These are phyloP conservation scores for Mortierella sp. DNA, from an alignment of 371 early-diverging fungal species.

Conservation along the genomic window DNA sequence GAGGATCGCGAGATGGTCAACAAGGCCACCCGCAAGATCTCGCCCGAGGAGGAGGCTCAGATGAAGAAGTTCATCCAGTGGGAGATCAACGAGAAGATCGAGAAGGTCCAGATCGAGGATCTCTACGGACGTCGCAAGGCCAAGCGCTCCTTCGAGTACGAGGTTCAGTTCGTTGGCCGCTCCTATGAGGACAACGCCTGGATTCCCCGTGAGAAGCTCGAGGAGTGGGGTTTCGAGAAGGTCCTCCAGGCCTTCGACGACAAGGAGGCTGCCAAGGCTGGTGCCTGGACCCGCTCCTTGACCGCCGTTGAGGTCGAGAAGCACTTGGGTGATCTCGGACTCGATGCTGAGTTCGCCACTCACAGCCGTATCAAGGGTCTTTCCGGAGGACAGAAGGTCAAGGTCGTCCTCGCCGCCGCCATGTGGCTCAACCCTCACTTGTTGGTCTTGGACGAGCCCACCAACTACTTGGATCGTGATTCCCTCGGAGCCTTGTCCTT, in stretches of 20 bases:
- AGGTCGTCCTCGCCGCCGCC: conserved; percentile 88
- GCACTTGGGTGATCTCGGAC: conserved; percentile 76
- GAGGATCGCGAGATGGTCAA: conserved; percentile 76
- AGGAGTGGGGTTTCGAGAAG: conserved; percentile 76
- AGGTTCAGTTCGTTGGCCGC: conserved; percentile 71
- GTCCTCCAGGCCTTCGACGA: conserved; percentile 75
- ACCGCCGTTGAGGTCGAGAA: conserved; percentile 76
- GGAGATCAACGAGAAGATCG: conserved; percentile 65
- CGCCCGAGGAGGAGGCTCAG: conserved; percentile 72
- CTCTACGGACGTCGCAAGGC: conserved; percentile 76
- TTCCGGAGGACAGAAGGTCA: conserved; percentile 93
- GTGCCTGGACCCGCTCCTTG: conserved; percentile 71
- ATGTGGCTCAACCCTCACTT: conserved; percentile 90
- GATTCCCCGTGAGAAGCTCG: conserved; percentile 79
- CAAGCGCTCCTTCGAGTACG: conserved; percentile 77
- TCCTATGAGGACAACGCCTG: conserved; percentile 76
- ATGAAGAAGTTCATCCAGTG: conserved; percentile 71
- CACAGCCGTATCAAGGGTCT: conserved; percentile 87
- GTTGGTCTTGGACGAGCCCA: conserved; percentile 91
- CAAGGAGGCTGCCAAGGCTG: conserved; percentile 73
- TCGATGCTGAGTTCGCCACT: conserved; percentile 80
- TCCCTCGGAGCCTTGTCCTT: conserved; percentile 77
- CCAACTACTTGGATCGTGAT: conserved; percentile 85
- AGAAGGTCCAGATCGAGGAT: conserved; percentile 72
- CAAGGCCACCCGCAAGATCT: conserved; percentile 71